A percentile compares a stretch with the other conserved stretches of the same genome.
Evolutionary conservation across 352 stramenopile species (phyloP).

Genomic region (Pythium angustatum): DNA sequence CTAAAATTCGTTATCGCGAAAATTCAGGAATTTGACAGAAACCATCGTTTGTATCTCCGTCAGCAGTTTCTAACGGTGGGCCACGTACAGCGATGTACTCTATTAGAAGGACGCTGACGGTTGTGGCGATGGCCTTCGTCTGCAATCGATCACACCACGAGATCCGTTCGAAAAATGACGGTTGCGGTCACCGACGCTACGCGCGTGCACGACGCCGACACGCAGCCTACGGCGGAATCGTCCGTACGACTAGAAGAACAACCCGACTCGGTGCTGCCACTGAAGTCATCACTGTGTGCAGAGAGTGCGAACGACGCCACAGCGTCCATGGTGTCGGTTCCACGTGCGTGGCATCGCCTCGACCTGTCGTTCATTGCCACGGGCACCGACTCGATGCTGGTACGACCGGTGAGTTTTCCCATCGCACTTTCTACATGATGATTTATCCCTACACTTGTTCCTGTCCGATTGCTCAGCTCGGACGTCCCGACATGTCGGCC

Average conservation of each 20-base stretch:
- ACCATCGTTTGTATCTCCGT: neutral
- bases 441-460: too few species aligned
- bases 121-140: conserved; percentile 5
- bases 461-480: too few species aligned
- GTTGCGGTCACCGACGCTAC: neutral
- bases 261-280: neutral
- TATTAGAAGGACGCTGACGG: conserved; percentile 7
- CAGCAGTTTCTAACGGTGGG: neutral
- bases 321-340: neutral
- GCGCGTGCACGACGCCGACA: neutral
- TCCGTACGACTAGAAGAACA: neutral
- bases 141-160: conserved; percentile 7
- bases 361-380: conserved; percentile 29
- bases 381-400: conserved; percentile 46
- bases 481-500: conserved; percentile 56
- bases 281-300: neutral
- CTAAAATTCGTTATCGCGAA: too few species aligned
- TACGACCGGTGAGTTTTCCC: too few species aligned
- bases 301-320: neutral
- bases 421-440: too few species aligned
- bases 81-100: neutral
- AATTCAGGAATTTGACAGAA: conserved; percentile 5
- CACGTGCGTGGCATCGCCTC: conserved; percentile 38
- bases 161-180: conserved; percentile 14
- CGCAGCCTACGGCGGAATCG: neutral